A percentile compares a stretch with the other conserved stretches of the same genome.
phyloP scores from a whole-genome alignment of 129 eudicot species.

The Pulicaria dysenterica region DNA sequence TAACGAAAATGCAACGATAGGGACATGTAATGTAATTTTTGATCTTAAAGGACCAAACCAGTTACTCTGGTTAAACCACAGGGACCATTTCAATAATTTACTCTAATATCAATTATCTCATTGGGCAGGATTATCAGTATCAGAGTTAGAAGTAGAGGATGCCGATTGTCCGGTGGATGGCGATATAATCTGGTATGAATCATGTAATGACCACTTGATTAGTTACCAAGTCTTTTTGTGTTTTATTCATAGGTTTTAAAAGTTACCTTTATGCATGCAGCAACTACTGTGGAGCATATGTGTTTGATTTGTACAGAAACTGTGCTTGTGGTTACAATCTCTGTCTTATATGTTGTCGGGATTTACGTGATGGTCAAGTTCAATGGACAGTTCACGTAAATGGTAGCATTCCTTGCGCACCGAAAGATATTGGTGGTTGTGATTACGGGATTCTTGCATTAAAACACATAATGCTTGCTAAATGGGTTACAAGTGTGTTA shows the following conservation, averaged over 20 bases:
- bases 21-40: too few species aligned
- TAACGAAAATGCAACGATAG: too few species aligned
- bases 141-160: background rate
- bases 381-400: background rate
- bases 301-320: background rate
- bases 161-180: background rate
- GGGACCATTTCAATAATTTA: too few species aligned
- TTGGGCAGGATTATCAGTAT: background rate
- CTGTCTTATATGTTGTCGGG: background rate
- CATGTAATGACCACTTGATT: background rate
- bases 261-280: background rate
- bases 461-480: background rate
- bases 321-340: background rate
- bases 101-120: background rate
- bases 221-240: background rate
- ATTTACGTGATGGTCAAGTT: background rate
- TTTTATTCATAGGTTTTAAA: background rate
- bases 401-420: constrained; percentile 16
- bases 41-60: too few species aligned
- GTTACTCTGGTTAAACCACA: too few species aligned
- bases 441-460: background rate
- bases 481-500: constrained; percentile 27
- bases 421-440: constrained; percentile 14
- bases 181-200: background rate
- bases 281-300: background rate